Evolutionary conservation across 768 basidiomycete genomes (phyloP), one percentile per base, ranked within the genome.

Genomic region (Russula virescens): DNA sequence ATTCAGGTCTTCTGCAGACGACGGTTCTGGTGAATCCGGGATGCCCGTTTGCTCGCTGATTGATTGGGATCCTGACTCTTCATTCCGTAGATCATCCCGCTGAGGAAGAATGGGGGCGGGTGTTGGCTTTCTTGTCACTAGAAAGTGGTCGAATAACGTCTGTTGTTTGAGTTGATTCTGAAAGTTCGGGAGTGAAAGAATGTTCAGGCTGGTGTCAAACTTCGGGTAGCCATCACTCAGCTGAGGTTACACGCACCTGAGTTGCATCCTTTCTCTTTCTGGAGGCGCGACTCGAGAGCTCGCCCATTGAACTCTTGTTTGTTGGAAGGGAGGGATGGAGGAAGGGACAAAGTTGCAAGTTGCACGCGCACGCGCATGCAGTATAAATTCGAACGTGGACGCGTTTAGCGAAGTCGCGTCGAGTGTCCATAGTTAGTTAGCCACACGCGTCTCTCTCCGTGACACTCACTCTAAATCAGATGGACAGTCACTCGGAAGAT

Each of bases 141-240:
- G 23, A 25, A 58, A 59, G 16, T 68, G 47, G 60, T 61, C 61
- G 47, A 63, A 66, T 55, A 69, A 67, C 66, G 73, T 71, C 62
- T 67, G 68, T 72, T 72, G 70, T 67, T 68, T 60, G 42, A 55
- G 21, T 11, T 59, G 65, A 51, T 26, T 60, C 62, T 58, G 53
- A n/a, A 34, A 23, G 38, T 40, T 40, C 46, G 16, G 47, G 11
- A 16, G 13, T 16, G 13, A 14, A 19, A 1, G 40, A 19, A 54
- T 42, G 11, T 34, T 55, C n/a, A 28, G 43, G 23, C 23, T 16
- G 19, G 26, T 23, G 46, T 47, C 53, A 55, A 53, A 40, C 3
- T 28, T 18, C 7, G 31, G 13, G 13, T 6, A 45, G 8, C 18
- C 19, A 21, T 9, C 26, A 35, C 53, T 49, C 38, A 48, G 13